These are phyloP conservation scores for Tremella mesenterica DNA, from an alignment of 768 basidiomycete species.

Conservation along the genomic window DNA sequence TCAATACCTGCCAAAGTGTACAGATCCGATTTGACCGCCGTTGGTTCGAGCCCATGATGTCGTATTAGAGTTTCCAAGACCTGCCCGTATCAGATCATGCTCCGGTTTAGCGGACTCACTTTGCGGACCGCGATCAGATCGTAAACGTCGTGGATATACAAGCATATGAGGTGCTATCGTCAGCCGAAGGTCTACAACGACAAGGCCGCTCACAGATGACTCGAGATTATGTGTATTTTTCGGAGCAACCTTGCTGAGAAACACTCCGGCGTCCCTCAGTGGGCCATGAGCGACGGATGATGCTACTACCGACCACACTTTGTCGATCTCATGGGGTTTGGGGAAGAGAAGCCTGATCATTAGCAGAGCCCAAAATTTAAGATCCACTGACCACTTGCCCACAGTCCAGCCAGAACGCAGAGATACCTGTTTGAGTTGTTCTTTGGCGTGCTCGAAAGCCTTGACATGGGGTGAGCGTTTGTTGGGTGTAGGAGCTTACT, in stretches of 20 bases:
- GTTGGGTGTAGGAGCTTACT: conserved; percentile 1
- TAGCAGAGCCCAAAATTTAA: neutral
- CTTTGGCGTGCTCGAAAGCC: conserved; percentile 12
- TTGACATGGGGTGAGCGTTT: neutral
- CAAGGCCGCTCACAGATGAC: neutral
- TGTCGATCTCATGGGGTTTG: conserved; percentile 10
- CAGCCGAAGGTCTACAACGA: neutral
- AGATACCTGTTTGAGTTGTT: conserved; percentile 6
- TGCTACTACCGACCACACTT: conserved; percentile 13
- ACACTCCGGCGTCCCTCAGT: conserved; percentile 16
- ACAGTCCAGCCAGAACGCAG: conserved; percentile 9
- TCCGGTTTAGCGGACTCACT: conserved; percentile 3
- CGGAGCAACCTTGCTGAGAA: conserved; percentile 17
- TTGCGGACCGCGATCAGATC: conserved; percentile 6
- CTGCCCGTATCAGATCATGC: conserved; percentile 1
- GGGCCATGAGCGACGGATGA: conserved; percentile 21
- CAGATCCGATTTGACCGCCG: conserved; percentile 20
- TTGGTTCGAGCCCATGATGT: conserved; percentile 18
- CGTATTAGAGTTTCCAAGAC: conserved; percentile 17
- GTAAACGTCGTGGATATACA: conserved; percentile 20
- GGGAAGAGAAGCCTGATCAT: conserved; percentile 15
- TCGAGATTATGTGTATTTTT: neutral
- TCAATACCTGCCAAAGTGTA: conserved; percentile 29
- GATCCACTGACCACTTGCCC: conserved; percentile 23
- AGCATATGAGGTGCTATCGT: conserved; percentile 15